Evolutionary conservation across 108 stramenopile species (phyloP).

Genomic region (Discostella stelligeroides): DNA sequence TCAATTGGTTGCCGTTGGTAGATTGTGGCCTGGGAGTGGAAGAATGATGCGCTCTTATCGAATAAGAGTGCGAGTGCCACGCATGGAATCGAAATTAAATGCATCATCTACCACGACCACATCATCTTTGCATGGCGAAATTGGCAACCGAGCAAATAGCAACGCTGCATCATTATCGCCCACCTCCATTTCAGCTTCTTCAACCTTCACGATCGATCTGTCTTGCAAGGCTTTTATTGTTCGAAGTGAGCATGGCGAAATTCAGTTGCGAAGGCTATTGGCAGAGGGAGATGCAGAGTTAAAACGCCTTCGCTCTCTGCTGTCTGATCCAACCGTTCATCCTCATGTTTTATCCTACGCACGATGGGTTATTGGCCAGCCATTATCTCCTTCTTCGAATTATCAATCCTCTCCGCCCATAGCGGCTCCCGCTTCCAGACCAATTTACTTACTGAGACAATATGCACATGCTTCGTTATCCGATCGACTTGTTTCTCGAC

Average conservation of each 20-base stretch:
- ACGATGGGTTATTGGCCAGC: constrained; percentile 43
- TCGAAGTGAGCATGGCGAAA: constrained; percentile 28
- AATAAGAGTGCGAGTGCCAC: constrained; percentile 53
- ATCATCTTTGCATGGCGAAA: background rate
- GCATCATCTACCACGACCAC: constrained; percentile 42
- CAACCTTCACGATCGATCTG: constrained; percentile 36
- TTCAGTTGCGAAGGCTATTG: constrained; percentile 18
- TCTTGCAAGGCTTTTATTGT: constrained; percentile 50
- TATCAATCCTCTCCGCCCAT: too few species aligned
- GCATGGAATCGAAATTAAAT: constrained; percentile 22
- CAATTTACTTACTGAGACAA: constrained; percentile 84
- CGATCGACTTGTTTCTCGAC: constrained; percentile 91
- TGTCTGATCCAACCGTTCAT: constrained; percentile 38
- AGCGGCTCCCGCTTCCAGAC: constrained; percentile 19
- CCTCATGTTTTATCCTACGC: constrained; percentile 44
- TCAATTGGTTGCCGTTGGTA: constrained; percentile 19
- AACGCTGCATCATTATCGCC: background rate
- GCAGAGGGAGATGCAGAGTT: constrained; percentile 51
- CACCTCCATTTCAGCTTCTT: too few species aligned
- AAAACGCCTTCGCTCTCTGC: constrained; percentile 38
- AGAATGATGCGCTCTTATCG: constrained; percentile 84
- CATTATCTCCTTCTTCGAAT: constrained; percentile 9
- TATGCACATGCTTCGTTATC: constrained; percentile 86
- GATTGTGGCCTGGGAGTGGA: constrained; percentile 69
- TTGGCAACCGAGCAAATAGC: background rate